Evolutionary conservation across 345 rosid genomes (phyloP).

Genomic region (Nephelium lappaceum): DNA sequence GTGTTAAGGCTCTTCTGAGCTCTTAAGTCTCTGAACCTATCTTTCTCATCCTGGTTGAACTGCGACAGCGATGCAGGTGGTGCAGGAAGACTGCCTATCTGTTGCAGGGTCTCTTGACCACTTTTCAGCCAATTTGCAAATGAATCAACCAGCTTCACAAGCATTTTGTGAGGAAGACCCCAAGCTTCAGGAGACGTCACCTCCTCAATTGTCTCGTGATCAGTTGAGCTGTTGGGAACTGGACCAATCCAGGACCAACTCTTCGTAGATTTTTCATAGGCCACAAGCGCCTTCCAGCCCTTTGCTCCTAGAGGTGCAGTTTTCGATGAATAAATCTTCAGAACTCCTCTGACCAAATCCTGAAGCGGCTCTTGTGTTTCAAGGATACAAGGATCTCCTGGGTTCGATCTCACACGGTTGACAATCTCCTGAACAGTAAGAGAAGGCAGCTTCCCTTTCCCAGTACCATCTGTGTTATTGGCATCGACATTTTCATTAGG

Average conservation of each 20-base stretch:
- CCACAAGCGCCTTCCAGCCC: constrained; percentile 93
- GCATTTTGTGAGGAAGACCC: constrained; percentile 93
- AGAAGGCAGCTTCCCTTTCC: constrained; percentile 53
- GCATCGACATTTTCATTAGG: constrained; percentile 45
- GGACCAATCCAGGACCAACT: constrained; percentile 97
- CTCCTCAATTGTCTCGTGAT: constrained; percentile 77
- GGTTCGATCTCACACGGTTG: constrained; percentile 80
- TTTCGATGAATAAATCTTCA: constrained; percentile 86
- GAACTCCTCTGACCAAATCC: constrained; percentile 94
- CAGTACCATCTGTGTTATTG: constrained; percentile 43
- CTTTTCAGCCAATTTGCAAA: constrained; percentile 98
- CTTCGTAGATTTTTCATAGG: constrained; percentile 75
- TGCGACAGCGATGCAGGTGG: constrained; percentile 88
- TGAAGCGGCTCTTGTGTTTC: constrained; percentile 97
- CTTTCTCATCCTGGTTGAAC: constrained; percentile 88
- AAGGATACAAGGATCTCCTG: constrained; percentile 92
- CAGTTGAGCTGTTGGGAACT: constrained; percentile 47
- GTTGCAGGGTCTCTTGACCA: constrained; percentile 93
- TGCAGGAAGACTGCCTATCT: constrained; percentile 93
- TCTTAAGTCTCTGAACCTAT: constrained; percentile 94
- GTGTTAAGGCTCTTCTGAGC: constrained; percentile 99
- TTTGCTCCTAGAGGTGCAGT: constrained; percentile 97
- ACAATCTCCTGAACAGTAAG: constrained; percentile 93
- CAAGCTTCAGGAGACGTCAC: constrained; percentile 95
- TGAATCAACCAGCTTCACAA: constrained; percentile 93